These are phyloP conservation scores for Themeda triandra DNA, from an alignment of 176 grass and related monocot genomes.

Conservation along the genomic window DNA sequence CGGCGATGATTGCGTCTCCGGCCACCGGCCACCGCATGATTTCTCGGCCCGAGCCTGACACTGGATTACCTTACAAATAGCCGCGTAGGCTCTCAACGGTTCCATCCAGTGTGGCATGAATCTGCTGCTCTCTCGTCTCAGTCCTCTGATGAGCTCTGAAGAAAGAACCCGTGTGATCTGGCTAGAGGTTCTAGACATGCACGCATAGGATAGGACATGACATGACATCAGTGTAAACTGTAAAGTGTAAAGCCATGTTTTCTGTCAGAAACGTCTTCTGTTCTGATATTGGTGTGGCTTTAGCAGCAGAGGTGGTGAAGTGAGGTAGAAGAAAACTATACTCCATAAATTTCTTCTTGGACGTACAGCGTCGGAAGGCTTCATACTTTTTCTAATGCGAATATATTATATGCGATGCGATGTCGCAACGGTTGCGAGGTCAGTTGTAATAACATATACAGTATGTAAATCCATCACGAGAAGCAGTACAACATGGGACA, in stretches of 20 bases:
- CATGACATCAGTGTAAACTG: background rate
- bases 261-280: background rate
- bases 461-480: background rate
- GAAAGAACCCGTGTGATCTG: background rate
- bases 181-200: background rate
- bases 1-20: constrained; percentile 22
- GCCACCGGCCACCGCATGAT: background rate
- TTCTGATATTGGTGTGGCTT: background rate
- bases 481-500: too few relatives aligned
- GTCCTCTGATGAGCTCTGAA: background rate
- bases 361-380: background rate
- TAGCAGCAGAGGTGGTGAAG: background rate
- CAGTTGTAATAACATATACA: background rate
- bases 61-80: constrained; percentile 8
- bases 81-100: constrained; percentile 16
- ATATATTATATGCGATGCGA: constrained; percentile 2
- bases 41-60: background rate
- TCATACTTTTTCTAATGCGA: background rate
- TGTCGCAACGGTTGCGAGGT: background rate
- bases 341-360: background rate
- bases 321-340: background rate
- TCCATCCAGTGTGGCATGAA: constrained; percentile 6
- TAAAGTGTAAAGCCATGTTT: background rate
- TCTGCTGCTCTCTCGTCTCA: background rate
- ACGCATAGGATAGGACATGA: background rate